Percentiles rank a stretch among this genome's conserved stretches.
These are phyloP conservation scores for Strobilomyces dryophilus DNA, from an alignment of 768 basidiomycete species.

Conservation along the genomic window DNA sequence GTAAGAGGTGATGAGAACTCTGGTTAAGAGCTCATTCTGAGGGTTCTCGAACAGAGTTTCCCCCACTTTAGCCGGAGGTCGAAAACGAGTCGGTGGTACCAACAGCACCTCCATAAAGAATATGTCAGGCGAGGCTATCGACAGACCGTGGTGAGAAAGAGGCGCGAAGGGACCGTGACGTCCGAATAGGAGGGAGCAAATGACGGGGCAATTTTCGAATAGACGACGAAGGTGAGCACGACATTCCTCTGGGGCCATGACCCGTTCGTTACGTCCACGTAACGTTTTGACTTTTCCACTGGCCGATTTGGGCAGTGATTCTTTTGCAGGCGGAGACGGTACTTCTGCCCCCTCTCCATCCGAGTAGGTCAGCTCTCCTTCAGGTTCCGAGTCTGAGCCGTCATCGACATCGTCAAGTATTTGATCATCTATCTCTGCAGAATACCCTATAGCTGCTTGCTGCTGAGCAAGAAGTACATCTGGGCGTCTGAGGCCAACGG, in stretches of 20 bases:
- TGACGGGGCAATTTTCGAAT: constrained; percentile 76
- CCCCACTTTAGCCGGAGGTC: constrained; percentile 88
- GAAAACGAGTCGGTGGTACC: constrained; percentile 92
- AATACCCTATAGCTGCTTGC: constrained; percentile 24
- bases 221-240: constrained; percentile 89
- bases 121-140: constrained; percentile 83
- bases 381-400: constrained; percentile 46
- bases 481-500: constrained; percentile 59
- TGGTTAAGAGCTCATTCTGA: constrained; percentile 86
- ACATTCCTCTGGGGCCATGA: constrained; percentile 88
- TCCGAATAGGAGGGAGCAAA: constrained; percentile 87
- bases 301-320: constrained; percentile 60
- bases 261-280: constrained; percentile 85
- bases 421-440: constrained; percentile 22
- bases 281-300: constrained; percentile 73
- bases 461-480: constrained; percentile 63
- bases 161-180: constrained; percentile 83
- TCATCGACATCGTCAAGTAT: constrained; percentile 44
- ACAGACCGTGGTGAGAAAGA: constrained; percentile 55
- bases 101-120: constrained; percentile 94
- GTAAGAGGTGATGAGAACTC: constrained; percentile 76
- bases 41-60: constrained; percentile 94
- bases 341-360: constrained; percentile 50
- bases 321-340: constrained; percentile 24
- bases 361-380: constrained; percentile 43